A percentile compares a stretch with the other conserved stretches of the same genome.
Evolutionary conservation across 148 eudicot genomes (phyloP).

Genomic region (Diospyros lotus): DNA sequence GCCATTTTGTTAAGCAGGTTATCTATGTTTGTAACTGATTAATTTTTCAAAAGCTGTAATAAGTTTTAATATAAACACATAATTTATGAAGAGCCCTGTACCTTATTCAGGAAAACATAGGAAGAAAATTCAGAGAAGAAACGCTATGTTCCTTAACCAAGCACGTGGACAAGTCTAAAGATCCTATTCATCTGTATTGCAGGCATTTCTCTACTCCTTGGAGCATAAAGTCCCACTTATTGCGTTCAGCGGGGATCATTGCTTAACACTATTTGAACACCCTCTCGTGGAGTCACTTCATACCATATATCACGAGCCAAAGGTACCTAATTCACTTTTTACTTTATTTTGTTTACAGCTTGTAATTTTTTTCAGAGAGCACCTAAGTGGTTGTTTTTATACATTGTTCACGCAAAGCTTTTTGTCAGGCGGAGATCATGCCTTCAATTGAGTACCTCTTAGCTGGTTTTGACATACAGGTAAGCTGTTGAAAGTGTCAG

Average conservation of each 20-base stretch:
- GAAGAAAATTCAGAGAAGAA: not conserved
- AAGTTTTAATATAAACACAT: not conserved
- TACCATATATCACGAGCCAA: constrained; percentile 77
- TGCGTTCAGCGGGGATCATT: constrained; percentile 75
- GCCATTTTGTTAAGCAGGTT: constrained; percentile 3
- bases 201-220: constrained; percentile 74
- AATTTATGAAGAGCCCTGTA: not conserved
- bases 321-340: constrained; percentile 39
- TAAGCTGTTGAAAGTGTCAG: constrained; percentile 20
- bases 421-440: constrained; percentile 72
- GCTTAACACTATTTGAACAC: constrained; percentile 83
- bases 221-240: constrained; percentile 71
- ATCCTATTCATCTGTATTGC: constrained; percentile 19
- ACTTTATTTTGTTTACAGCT: not conserved
- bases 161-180: not conserved
- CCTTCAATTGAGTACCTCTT: constrained; percentile 65
- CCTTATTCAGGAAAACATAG: not conserved
- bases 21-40: constrained; percentile 2
- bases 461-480: constrained; percentile 72
- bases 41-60: not conserved
- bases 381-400: not conserved
- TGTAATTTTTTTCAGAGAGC: not conserved
- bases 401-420: constrained; percentile 11
- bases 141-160: not conserved
- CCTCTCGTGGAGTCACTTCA: constrained; percentile 80